Base-by-base conservation (phyloP, 2,329 filamentous ascomycete genomes). In the Verticillium dahliae region DNA sequence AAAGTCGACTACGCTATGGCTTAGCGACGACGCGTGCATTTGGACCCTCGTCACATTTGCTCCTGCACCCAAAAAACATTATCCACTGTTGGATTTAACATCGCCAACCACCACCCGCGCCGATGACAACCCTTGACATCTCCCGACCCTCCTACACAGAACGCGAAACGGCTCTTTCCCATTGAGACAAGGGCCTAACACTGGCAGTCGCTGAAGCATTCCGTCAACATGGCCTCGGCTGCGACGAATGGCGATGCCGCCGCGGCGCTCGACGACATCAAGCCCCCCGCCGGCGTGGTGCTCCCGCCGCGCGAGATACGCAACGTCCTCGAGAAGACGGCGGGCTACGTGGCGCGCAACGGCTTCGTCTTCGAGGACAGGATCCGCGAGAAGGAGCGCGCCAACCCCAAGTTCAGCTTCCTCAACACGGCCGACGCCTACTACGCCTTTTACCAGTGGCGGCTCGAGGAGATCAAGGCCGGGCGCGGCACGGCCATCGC, bases 401-500 rank as follows among this genome's bases (percentile, higher is more conserved):
- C 82, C 67, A 95, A 96, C 70, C 85, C 91, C n/a, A 96, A 96
- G 72, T 95, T 98, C 74, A 91, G 89, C 69, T 99, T 98, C 74
- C 78, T 99, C 35, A 88, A 85, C 70, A 80, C 84, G 15, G 83
- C 85, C 67, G 94, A 99, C 76, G 84, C 92, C 2, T 99, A 97
- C 77, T 85, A 92, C 66, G 80, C 88, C 9, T 99, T 90, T 77
- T 99, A 97, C 73, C 79, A 87, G 78, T 99, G 95, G 95, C 88
- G 94, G 67, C 82, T 97, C 35, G 85, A 85, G 63, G 94, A 98
- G 77, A 90, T 97, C 73, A 89, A 85, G 69, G 89, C 89, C 59
- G 95, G 95, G 6, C 85, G 93, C 67, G 92, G 92, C 60, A 93
- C 90, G 13, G 85, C 86, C 15, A 82, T 96, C 45, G 87, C 90